Evolutionary conservation across 1,284 basidiomycete species (phyloP), one percentile per base, ranked within the genome.

Genomic region (Cronartium ribicola): DNA sequence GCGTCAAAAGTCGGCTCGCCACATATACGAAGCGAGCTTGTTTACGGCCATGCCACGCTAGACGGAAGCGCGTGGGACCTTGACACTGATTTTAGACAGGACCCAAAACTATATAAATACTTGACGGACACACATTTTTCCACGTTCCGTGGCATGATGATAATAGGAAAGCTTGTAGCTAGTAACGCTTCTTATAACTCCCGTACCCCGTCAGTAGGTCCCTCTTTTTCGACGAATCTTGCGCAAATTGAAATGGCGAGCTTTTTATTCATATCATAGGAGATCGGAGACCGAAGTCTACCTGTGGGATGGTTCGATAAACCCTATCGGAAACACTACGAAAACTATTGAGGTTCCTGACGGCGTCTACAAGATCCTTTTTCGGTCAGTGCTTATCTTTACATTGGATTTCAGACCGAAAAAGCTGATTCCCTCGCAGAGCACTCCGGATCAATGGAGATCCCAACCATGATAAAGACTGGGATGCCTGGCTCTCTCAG

Each of bases 321-420:
- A 29, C 4, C 10, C 46, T 14, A 46, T 61, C 41, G 48, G 51
- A 72, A 43, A 57, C 41, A 5, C 46, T 60, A n/a, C 29, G 14
- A 17, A n/a, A 17, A 14, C 37, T 8, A 22, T 46, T 29, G 7
- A 36, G 17, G 39, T 65, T 17, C 63, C 70, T 14, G 61, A 48
- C 46, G 70, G 70, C 5, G 43, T 17, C 36, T 72, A 66, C 36
- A 72, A 72, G 51, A 59, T 72, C 11, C 60, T 72, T n/a, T 40
- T 72, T 41, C 70, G 70, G 70, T 72, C 43, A 57, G 70, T 64
- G 10, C n/a, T 20, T n/a, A 7, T 61, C 29, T 36, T 10, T 39
- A 10, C 3, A 36, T 20, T 20, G 29, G 60, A 39, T 36, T 37
- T 36, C n/a, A 48, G 2, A 29, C 29, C 6, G 22, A 6, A 36